Conservation (phyloP, 129 eudicot species). For the Helianthus annuus region HanXRQr2.0-SUNRISE NC_035444.2:5707529-5708028, state of each 20-base stretch:
- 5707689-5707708: slow-evolving; percentile 76
- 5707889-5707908: slow-evolving; percentile 59
- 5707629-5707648: slow-evolving; percentile 66
- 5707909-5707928: slow-evolving; percentile 62
- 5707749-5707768: slow-evolving; percentile 65
- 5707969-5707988: slow-evolving; percentile 57
- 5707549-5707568: slow-evolving; percentile 75
- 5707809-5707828: slow-evolving; percentile 47
- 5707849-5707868: slow-evolving; percentile 67
- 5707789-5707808: slow-evolving; percentile 71
- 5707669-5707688: slow-evolving; percentile 57
- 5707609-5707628: slow-evolving; percentile 71
- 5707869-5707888: slow-evolving; percentile 78
- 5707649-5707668: slow-evolving; percentile 45
- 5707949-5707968: slow-evolving; percentile 39
- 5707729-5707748: slow-evolving; percentile 58
- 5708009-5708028: slow-evolving; percentile 51
- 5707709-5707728: slow-evolving; percentile 63
- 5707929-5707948: slow-evolving; percentile 55
- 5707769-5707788: slow-evolving; percentile 53
- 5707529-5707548: slow-evolving; percentile 60
- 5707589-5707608: slow-evolving; percentile 44
- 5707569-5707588: slow-evolving; percentile 53
- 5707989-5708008: slow-evolving; percentile 61
- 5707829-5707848: slow-evolving; percentile 58